A percentile compares a stretch with the other conserved stretches of the same genome.
phyloP scores from a whole-genome alignment of 2,329 filamentous ascomycete species.

The Alternaria gaisen region DNA sequence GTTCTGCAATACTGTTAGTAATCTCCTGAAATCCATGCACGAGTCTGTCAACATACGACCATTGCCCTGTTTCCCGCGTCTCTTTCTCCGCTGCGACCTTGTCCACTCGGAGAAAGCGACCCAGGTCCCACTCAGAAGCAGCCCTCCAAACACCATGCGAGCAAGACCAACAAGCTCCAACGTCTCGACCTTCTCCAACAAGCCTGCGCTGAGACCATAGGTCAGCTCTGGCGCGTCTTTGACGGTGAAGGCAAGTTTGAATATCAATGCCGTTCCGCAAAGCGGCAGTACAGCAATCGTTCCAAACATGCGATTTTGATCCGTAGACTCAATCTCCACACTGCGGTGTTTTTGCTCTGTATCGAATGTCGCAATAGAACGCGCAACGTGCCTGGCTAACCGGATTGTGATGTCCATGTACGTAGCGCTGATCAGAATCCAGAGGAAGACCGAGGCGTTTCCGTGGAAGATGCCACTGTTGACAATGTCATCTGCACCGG shows the following conservation, averaged over 20 bases:
- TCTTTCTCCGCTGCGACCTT: conserved; percentile 28
- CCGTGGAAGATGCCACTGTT: conserved; percentile 64
- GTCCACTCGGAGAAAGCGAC: conserved; percentile 42
- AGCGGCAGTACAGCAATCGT: conserved; percentile 51
- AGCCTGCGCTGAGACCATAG: conserved; percentile 48
- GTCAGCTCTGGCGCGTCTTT: conserved; percentile 86
- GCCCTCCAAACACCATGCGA: conserved; percentile 50
- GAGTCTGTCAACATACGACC: conserved; percentile 32
- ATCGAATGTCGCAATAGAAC: conserved; percentile 38
- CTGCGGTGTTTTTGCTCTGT: conserved; percentile 17
- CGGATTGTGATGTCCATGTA: conserved; percentile 69
- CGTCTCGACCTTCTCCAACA: conserved; percentile 59
- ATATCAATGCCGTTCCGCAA: conserved; percentile 71
- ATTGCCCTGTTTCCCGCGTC: conserved; percentile 25
- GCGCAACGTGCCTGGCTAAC: conserved; percentile 50
- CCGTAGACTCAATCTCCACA: conserved; percentile 34
- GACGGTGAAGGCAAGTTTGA: conserved; percentile 89
- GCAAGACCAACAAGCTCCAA: conserved; percentile 41
- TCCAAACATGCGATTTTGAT: conserved; percentile 43
- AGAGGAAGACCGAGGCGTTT: conserved; percentile 68
- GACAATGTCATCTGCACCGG: conserved; percentile 88
- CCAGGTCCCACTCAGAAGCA: conserved; percentile 43
- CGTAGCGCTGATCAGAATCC: conserved; percentile 73
- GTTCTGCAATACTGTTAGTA: conserved; percentile 44
- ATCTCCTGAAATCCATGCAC: too few species aligned